Evolutionary conservation across 129 eudicot genomes (phyloP).

Genomic region (Lonicera japonica): DNA sequence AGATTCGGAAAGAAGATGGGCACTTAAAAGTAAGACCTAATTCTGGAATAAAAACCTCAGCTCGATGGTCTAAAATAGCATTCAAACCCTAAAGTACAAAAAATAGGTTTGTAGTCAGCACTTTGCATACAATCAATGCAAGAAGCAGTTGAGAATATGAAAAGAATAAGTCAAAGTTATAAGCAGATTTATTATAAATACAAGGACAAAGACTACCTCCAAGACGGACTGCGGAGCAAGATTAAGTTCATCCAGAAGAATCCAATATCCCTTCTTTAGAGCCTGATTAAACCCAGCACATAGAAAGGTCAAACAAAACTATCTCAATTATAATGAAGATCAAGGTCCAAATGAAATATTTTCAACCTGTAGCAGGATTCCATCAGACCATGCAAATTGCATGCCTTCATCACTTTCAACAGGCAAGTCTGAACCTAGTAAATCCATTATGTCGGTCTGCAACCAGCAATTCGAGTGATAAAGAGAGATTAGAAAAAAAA

Average conservation of each 20-base stretch:
- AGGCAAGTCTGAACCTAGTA: conserved; percentile 95
- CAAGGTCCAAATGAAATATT: background rate
- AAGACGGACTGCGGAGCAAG: conserved; percentile 97
- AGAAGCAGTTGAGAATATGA: no score
- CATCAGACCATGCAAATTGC: conserved; percentile 99
- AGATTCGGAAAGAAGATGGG: conserved; percentile 83
- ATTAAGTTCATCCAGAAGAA: conserved; percentile 90
- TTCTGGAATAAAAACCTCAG: conserved; percentile 97
- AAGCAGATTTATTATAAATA: background rate
- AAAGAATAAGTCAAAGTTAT: no score
- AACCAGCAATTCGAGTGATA: conserved; percentile 2
- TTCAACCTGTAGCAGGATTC: conserved; percentile 82
- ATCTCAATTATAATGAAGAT: conserved; percentile 4
- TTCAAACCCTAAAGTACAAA: conserved; percentile 61
- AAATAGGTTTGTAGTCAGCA: conserved; percentile 8
- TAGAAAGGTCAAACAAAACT: conserved; percentile 12
- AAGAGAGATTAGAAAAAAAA: background rate
- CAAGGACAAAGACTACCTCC: conserved; percentile 48
- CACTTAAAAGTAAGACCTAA: conserved; percentile 80
- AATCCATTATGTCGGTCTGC: conserved; percentile 97
- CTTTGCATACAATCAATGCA: background rate
- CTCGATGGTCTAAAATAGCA: conserved; percentile 91
- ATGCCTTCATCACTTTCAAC: conserved; percentile 90
- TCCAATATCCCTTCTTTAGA: conserved; percentile 91
- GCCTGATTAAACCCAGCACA: conserved; percentile 41